These are phyloP conservation scores for Coemansia sp. DNA, from an alignment of 371 early-diverging fungal genomes.

Conservation along the genomic window DNA sequence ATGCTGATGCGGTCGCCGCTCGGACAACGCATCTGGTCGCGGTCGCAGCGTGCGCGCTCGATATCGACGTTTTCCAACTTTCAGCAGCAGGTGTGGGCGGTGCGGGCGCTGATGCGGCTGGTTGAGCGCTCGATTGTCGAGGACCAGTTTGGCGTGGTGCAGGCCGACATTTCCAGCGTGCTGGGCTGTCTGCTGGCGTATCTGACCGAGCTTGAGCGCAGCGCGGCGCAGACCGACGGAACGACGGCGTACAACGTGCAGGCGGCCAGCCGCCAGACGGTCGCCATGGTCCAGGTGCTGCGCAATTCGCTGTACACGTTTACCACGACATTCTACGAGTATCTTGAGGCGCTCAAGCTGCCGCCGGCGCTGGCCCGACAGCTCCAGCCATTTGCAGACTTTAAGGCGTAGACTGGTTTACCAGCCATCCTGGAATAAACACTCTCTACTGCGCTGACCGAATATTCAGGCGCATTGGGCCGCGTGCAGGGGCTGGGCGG, in stretches of 20 bases:
- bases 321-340: slow-evolving; percentile 39
- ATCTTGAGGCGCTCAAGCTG: slow-evolving; percentile 45
- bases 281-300: slow-evolving; percentile 45
- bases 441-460: too few relatives aligned
- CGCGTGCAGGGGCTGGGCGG: too few relatives aligned
- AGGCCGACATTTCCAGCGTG: slow-evolving; percentile 33
- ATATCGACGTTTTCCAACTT: slow-evolving; percentile 38
- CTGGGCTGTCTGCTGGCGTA: slow-evolving; percentile 38
- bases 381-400: slow-evolving; percentile 45
- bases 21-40: slow-evolving; percentile 33
- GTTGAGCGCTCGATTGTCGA: slow-evolving; percentile 41
- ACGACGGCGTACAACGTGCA: slow-evolving; percentile 21
- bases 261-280: slow-evolving; percentile 39
- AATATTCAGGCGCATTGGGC: not conserved
- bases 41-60: slow-evolving; percentile 24
- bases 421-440: not conserved
- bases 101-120: slow-evolving; percentile 42
- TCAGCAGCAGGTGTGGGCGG: slow-evolving; percentile 50
- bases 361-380: slow-evolving; percentile 25
- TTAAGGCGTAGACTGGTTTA: slow-evolving; percentile 24
- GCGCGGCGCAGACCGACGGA: slow-evolving; percentile 7
- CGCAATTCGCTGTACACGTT: slow-evolving; percentile 43
- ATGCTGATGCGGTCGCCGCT: slow-evolving; percentile 31
- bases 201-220: slow-evolving; percentile 34
- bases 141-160: slow-evolving; percentile 47